Percentiles rank a stretch among this genome's conserved stretches.
These are phyloP conservation scores for Beta macrorhiza DNA, from an alignment of 179 eudicot species.

Conservation along the genomic window DNA sequence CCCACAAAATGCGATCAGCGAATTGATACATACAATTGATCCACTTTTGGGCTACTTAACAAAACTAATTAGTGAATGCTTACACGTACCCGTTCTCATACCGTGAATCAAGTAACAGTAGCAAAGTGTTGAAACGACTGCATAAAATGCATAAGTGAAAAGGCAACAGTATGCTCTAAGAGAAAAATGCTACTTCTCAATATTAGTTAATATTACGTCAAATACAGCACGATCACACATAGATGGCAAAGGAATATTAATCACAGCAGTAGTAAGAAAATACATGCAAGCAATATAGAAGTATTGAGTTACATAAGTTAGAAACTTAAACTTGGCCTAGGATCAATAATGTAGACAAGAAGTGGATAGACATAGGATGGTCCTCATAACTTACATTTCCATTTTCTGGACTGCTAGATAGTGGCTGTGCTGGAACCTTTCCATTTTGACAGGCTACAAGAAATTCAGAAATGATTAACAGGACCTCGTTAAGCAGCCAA, in stretches of 20 bases:
- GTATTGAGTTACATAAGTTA: neutral
- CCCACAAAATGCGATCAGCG: too few relatives aligned
- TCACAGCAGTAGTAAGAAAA: neutral
- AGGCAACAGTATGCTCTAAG: neutral
- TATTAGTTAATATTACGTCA: neutral
- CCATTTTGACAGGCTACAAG: slow-evolving; percentile 65
- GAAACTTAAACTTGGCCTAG: neutral
- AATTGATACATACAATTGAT: too few relatives aligned
- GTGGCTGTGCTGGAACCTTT: slow-evolving; percentile 48
- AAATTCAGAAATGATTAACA: slow-evolving; percentile 18
- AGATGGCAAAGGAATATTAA: neutral
- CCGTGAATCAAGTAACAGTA: too few relatives aligned
- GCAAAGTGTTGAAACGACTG: neutral
- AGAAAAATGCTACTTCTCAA: slow-evolving; percentile 6
- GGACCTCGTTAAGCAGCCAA: slow-evolving; percentile 4
- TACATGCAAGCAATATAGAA: neutral
- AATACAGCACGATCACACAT: neutral
- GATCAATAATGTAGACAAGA: neutral
- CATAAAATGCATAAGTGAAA: neutral
- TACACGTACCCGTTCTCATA: too few relatives aligned
- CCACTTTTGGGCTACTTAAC: too few relatives aligned
- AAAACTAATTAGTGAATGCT: too few relatives aligned
- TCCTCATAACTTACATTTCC: slow-evolving; percentile 63
- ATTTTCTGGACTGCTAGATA: slow-evolving; percentile 60
- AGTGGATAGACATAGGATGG: neutral